Percentiles rank a stretch among this genome's conserved stretches.
phyloP scores from a whole-genome alignment of 176 grass and related monocot species.

The Elymus sibiricus region DNA sequence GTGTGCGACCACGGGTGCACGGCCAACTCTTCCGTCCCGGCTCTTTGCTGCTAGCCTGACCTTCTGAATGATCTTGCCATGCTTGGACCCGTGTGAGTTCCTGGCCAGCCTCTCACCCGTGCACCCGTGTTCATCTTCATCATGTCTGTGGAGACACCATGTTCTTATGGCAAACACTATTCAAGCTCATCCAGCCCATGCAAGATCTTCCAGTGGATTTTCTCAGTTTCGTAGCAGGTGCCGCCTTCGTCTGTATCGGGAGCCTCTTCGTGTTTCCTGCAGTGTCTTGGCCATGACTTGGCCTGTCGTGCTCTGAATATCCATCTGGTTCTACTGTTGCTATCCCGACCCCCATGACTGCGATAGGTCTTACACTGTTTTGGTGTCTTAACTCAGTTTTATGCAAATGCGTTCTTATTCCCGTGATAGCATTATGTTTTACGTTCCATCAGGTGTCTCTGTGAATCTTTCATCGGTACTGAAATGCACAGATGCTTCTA shows the following conservation, averaged over 20 bases:
- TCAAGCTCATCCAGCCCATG: constrained; percentile 7
- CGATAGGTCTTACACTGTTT: constrained; percentile 19
- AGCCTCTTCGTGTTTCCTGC: constrained; percentile 15
- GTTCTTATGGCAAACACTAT: background rate
- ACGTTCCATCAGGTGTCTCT: background rate
- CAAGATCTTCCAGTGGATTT: background rate
- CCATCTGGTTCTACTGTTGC: constrained; percentile 36
- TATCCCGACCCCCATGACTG: constrained; percentile 13
- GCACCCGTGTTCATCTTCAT: constrained; percentile 18
- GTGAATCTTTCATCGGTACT: background rate
- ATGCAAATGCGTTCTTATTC: constrained; percentile 1
- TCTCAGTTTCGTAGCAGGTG: background rate
- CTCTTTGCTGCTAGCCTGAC: constrained; percentile 14
- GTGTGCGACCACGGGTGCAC: constrained; percentile 1
- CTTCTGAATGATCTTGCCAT: constrained; percentile 3
- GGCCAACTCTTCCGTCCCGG: background rate
- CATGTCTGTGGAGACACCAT: background rate
- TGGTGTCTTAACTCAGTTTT: background rate
- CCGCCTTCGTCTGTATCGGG: background rate
- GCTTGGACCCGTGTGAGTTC: background rate
- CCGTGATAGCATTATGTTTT: constrained; percentile 1
- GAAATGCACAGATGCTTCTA: background rate
- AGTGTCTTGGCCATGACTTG: constrained; percentile 12
- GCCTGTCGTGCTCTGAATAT: constrained; percentile 11
- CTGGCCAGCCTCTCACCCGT: constrained; percentile 11